These are phyloP conservation scores for Ceratobasidium sp. DNA, from an alignment of 1,284 basidiomycete genomes.

Conservation along the genomic window DNA sequence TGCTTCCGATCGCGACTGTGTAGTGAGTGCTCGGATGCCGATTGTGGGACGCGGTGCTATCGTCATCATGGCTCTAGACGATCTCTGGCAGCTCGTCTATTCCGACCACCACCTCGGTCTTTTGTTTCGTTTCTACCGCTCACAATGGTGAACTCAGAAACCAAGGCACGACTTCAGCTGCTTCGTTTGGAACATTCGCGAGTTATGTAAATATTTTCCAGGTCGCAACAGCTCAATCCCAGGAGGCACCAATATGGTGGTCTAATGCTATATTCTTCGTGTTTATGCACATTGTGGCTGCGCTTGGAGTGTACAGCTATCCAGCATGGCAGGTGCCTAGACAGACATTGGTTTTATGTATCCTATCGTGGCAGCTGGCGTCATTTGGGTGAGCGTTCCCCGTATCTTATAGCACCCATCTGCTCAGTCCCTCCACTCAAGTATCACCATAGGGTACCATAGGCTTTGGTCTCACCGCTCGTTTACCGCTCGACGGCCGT, in stretches of 20 bases:
- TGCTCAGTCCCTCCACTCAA: slow-evolving; percentile 51
- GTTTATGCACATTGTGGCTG: slow-evolving; percentile 69
- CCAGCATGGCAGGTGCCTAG: slow-evolving; percentile 58
- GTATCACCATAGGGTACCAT: slow-evolving; percentile 81
- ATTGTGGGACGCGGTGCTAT: background rate
- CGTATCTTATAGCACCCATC: slow-evolving; percentile 48
- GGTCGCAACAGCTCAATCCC: background rate
- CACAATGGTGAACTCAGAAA: background rate
- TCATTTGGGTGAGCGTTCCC: slow-evolving; percentile 68
- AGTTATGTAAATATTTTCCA: background rate
- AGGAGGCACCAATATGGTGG: slow-evolving; percentile 66
- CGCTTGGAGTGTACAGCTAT: slow-evolving; percentile 65
- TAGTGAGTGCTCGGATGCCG: slow-evolving; percentile 32
- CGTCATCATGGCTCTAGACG: background rate
- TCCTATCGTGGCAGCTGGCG: slow-evolving; percentile 74
- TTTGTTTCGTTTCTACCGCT: background rate
- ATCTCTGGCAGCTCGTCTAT: background rate
- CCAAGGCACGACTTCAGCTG: background rate
- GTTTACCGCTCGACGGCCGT: slow-evolving; percentile 67
- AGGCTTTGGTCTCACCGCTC: slow-evolving; percentile 79
- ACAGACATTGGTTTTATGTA: slow-evolving; percentile 64
- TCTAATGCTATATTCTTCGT: slow-evolving; percentile 74
- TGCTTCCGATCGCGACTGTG: slow-evolving; percentile 39
- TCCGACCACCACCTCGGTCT: background rate
- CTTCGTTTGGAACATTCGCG: background rate